Evolutionary conservation across 768 basidiomycete species (phyloP), one percentile per base, ranked within the genome.

Genomic region (Kwoniella pini): DNA sequence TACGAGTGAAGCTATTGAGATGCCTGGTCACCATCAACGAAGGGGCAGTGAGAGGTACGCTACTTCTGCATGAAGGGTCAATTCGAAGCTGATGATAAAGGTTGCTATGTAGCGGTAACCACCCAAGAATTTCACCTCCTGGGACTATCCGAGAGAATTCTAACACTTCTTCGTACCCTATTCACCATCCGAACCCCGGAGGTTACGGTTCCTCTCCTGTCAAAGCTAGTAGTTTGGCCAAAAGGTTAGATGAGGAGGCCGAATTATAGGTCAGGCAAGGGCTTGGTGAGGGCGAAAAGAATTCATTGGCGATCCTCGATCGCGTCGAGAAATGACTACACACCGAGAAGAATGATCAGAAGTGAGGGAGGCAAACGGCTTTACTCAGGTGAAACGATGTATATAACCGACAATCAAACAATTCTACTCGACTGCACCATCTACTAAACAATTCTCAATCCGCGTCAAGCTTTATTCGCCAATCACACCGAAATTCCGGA

Each of bases 1-100:
- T 4, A 69, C 67, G 33, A 67, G 65, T 36, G 71, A 72, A 33
- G 74, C 74, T 2, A 64, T 75, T 30, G 74, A 75, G 26, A 64
- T 75, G 27, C 71, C 70, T 2, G 60, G 54, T 28, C 28, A 56
- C 17, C 43, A 53, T 30, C 60, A 62, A 50, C 22, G 57, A 45
- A 28, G 62, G 13, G 43, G 45, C 15, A 72, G 71, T 46, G 74
- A 75, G 60, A 72, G 74, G 71, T 75, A 38, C 26, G 2, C 19
- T 15, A 38, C n/a, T 19, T 11, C 19, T 11, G 40, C 19, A 42
- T 12, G n/a, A 13, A 13, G 11, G 6, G 30, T 22, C 27, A 3
- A 24, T 21, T 31, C 38, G 21, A 10, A 28, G 9, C 19, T 13
- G 33, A 36, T 7, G 33, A 7, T 36, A 15, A 36, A 7, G 33